Base-by-base conservation (phyloP, 2,329 filamentous ascomycete genomes). In the Escovopsis sp. region DNA sequence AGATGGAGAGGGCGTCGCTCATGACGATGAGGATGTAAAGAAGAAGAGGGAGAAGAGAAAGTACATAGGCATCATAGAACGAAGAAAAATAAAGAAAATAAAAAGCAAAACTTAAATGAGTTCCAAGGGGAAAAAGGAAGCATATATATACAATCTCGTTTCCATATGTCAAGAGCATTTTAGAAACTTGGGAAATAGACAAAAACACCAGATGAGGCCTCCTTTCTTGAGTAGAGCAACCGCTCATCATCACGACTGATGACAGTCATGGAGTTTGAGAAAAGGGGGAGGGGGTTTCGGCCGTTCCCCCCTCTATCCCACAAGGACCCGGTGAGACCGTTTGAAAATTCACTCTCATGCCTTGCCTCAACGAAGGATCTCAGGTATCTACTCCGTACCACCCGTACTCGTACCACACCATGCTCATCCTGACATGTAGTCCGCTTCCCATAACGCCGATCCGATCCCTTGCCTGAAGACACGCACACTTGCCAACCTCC, bases 1-100 rank as follows among this genome's bases (percentile, higher is more conserved):
- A 94, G 67, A 69, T 94, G 61, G 85, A 93, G 63, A 74, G 77
- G 49, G 70, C 72, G 4, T 51, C 64, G 29, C 49, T 75, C 47
- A 55, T 65, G 53, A 66, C 56, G 29, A 53, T 68, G 60, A 61
- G 58, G 45, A 47, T 64, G 48, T 66, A 52, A 56, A 43, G 31
- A 28, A 35, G 28, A 7, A 30, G 17, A 15, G 14, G 17, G 15
- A 28, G 15, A 28, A 28, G 5, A 27, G 26, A 27, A 27, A 25
- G 30, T 33, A 16, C 43, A 45, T 13, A 34, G 13, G 11, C 18
- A 2, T 25, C 25, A 42, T 51, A 48, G 48, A 43, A 39, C 21
- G n/a, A 23, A 5, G 6, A 23, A 23, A 23, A 5, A 5, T 6
- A 23, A 23, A 5, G 21, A 23, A 23, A 23, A 3, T 6, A 23